Conservation (phyloP, 2,329 filamentous ascomycete genomes). For the Arachnopeziza araneosa region DNA sequence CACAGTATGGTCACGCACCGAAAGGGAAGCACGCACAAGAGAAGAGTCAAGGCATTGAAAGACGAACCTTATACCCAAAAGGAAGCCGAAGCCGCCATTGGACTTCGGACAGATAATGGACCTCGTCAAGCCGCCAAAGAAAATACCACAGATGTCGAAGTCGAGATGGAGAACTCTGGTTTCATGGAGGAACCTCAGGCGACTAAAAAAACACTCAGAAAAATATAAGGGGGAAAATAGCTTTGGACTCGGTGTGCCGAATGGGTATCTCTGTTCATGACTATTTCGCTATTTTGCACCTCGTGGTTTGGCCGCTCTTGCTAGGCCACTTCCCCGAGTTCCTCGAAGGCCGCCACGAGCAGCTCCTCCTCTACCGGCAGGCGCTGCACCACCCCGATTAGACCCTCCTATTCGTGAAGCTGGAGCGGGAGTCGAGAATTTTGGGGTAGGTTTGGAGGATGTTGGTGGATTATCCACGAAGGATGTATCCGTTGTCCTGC, state of each 20-base stretch:
- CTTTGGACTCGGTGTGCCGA: background rate
- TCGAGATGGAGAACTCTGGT: conserved; percentile 35
- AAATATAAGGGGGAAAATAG: background rate
- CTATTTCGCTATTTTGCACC: conserved; percentile 21
- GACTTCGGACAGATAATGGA: conserved; percentile 66
- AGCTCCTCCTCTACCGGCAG: conserved; percentile 28
- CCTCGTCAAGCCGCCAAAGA: conserved; percentile 32
- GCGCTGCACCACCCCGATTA: conserved; percentile 20
- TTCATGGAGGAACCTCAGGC: conserved; percentile 17
- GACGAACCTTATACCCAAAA: conserved; percentile 85
- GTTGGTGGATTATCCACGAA: conserved; percentile 78
- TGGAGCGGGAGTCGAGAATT: conserved; percentile 31
- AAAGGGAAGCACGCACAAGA: conserved; percentile 89
- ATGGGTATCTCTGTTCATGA: background rate
- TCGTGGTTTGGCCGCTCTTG: conserved; percentile 28
- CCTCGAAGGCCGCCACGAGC: conserved; percentile 28
- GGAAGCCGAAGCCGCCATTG: conserved; percentile 75
- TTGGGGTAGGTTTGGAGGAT: conserved; percentile 45
- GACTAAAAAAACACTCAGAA: conserved; percentile 15
- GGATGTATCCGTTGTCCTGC: conserved; percentile 81
- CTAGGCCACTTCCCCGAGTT: conserved; percentile 30
- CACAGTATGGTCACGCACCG: conserved; percentile 68
- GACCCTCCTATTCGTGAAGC: conserved; percentile 24
- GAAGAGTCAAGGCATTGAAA: conserved; percentile 73
- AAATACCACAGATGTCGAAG: conserved; percentile 33